These are phyloP conservation scores for Raffaelea ambrosiae DNA, from an alignment of 2,329 filamentous ascomycete genomes.

Conservation along the genomic window DNA sequence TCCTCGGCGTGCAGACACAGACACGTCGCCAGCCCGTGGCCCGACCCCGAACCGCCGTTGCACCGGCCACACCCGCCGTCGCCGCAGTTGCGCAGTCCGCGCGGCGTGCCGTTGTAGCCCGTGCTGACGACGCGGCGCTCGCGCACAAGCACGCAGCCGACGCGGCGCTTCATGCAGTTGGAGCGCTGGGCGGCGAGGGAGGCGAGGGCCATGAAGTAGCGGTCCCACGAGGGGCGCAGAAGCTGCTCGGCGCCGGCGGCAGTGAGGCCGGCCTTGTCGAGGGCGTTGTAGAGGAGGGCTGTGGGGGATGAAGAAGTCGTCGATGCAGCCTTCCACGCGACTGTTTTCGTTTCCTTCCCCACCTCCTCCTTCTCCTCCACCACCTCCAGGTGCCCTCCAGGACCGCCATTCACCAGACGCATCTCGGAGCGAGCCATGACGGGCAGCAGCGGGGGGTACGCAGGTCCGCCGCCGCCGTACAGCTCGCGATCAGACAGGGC, in stretches of 20 bases:
- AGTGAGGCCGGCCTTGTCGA: constrained; percentile 67
- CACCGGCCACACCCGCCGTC: constrained; percentile 86
- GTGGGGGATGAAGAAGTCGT: background rate
- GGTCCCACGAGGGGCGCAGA: constrained; percentile 85
- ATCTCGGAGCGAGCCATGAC: constrained; percentile 76
- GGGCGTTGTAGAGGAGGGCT: constrained; percentile 52
- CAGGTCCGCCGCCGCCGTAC: constrained; percentile 45
- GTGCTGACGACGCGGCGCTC: constrained; percentile 85
- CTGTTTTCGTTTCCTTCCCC: background rate
- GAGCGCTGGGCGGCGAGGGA: constrained; percentile 80
- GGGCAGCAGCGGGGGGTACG: constrained; percentile 53
- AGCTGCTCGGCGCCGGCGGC: constrained; percentile 53
- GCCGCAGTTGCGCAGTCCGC: constrained; percentile 80
- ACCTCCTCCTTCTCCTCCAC: background rate
- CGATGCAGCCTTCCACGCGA: too few relatives aligned
- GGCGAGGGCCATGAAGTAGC: constrained; percentile 97
- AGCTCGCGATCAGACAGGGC: constrained; percentile 61
- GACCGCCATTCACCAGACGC: constrained; percentile 67
- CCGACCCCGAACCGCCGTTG: constrained; percentile 63
- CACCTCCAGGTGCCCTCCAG: background rate
- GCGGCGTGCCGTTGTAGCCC: constrained; percentile 95
- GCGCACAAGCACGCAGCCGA: constrained; percentile 86
- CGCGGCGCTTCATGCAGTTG: constrained; percentile 97
- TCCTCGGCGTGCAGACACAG: constrained; percentile 97
- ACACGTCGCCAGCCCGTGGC: constrained; percentile 73